Base-by-base conservation (phyloP, 495 filamentous ascomycete species). In the Letharia columbiana region DNA sequence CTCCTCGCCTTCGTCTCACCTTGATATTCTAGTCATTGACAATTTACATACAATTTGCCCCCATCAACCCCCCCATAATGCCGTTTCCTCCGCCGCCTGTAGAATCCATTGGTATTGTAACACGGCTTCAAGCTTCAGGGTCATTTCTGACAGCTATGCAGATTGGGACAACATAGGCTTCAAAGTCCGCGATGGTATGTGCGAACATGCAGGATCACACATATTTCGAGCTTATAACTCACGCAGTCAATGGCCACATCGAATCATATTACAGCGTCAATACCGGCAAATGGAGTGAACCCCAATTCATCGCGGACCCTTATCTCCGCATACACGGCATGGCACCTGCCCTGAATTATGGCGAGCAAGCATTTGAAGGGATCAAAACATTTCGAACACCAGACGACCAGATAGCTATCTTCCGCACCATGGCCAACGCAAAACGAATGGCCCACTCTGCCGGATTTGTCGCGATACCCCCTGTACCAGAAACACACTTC, bases 141-240 rank as follows among this genome's bases (percentile, higher is more conserved):
- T 44, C 44, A 18, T 56, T 23, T 12, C 61, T 65, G 44, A 66
- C 23, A 80, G 90, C 94, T 82, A n/a, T 96, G 91, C 20, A 81
- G 91, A 96, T 83, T 97, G 93, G 93, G 81, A 79, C 70, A 86
- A 96, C 73, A 82, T 98, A 56, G 93, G 93, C 65, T 98, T 98
- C 80, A 84, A 84, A 73, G 87, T 96, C 63, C 90, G 91, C 59
- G 91, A 96, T 82, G 90, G 91, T 89, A 79, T 62, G 49, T 41
- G 31, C 2, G 17, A 37, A 35, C 41, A 35, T 9, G 6, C 9
- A 2, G 49, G 62, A 23, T 45, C 17, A 23, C 45, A 28, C 63
- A 13, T 13, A 56, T 41, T 8, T 18, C 60, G 49, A 23, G 41
- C 58, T 47, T 41, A 66, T 10, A 73, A 70, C 66, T 63, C 77